These are phyloP conservation scores for Basipetospora chlamydospora DNA, from an alignment of 2,329 filamentous ascomycete species.

Conservation along the genomic window DNA sequence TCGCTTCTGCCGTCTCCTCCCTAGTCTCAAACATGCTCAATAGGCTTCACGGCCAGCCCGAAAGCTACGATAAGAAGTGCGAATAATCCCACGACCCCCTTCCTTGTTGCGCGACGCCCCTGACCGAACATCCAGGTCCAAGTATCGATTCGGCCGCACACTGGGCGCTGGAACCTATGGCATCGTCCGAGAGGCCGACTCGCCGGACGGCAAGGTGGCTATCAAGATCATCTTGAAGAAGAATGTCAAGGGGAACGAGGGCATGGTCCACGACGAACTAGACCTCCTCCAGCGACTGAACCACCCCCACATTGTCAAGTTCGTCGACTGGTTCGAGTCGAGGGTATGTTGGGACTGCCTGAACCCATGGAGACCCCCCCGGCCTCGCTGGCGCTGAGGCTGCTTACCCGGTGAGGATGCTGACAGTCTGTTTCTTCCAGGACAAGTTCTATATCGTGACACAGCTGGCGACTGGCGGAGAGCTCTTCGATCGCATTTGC, in stretches of 20 bases:
- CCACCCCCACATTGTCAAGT: constrained; percentile 92
- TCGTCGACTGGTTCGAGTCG: constrained; percentile 98
- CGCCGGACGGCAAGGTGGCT: constrained; percentile 71
- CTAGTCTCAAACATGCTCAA: constrained; percentile 81
- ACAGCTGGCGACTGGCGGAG: constrained; percentile 85
- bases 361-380: too few relatives aligned
- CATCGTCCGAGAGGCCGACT: constrained; percentile 89
- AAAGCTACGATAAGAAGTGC: constrained; percentile 98
- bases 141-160: constrained; percentile 85
- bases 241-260: constrained; percentile 95
- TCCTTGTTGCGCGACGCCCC: neutral
- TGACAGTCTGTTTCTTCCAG: constrained; percentile 34
- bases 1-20: too few relatives aligned
- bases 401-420: neutral
- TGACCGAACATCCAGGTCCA: constrained; percentile 42
- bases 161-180: constrained; percentile 96
- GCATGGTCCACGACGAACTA: constrained; percentile 97
- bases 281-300: constrained; percentile 81
- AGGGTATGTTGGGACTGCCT: constrained; percentile 45
- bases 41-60: constrained; percentile 89
- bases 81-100: constrained; percentile 11
- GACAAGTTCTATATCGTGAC: constrained; percentile 99
- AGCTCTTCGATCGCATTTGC: constrained; percentile 95
- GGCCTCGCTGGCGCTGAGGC: neutral
- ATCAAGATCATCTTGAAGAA: constrained; percentile 99